phyloP scores from a whole-genome alignment of 805 yeast species.

The Lachancea lanzarotensis region DNA sequence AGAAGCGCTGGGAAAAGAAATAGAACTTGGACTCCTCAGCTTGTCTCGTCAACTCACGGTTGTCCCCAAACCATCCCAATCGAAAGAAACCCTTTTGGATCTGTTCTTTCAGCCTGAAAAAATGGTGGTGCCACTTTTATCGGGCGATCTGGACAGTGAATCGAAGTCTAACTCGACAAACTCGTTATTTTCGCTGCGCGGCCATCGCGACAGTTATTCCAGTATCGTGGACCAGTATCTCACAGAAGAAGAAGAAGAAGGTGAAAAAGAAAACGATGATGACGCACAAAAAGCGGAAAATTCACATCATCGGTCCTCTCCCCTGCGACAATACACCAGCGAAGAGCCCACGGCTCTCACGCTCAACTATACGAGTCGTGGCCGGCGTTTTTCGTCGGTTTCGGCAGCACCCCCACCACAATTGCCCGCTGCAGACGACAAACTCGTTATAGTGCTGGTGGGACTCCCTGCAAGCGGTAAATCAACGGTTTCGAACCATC shows the following conservation, averaged over 20 bases:
- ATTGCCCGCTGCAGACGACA: slow-evolving; percentile 17
- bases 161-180: slow-evolving; percentile 19
- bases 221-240: slow-evolving; percentile 11
- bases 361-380: slow-evolving; percentile 9
- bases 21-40: no score
- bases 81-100: no score
- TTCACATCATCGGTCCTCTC: no score
- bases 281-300: no score
- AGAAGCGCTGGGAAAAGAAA: no score
- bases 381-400: slow-evolving; percentile 8
- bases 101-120: no score
- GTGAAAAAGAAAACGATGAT: no score
- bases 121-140: background rate
- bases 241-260: slow-evolving; percentile 1
- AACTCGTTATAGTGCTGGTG: slow-evolving; percentile 62
- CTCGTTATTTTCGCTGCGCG: slow-evolving; percentile 23
- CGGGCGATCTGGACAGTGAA: slow-evolving; percentile 4
- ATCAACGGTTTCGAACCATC: slow-evolving; percentile 60
- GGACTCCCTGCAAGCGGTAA: slow-evolving; percentile 78
- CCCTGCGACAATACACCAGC: background rate
- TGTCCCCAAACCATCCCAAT: no score
- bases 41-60: no score
- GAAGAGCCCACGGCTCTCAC: slow-evolving; percentile 10
- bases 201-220: slow-evolving; percentile 15
- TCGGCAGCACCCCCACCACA: slow-evolving; percentile 1